phyloP scores from a whole-genome alignment of 1,284 basidiomycete species.

The Pseudozyma tsukubaensis region DNA sequence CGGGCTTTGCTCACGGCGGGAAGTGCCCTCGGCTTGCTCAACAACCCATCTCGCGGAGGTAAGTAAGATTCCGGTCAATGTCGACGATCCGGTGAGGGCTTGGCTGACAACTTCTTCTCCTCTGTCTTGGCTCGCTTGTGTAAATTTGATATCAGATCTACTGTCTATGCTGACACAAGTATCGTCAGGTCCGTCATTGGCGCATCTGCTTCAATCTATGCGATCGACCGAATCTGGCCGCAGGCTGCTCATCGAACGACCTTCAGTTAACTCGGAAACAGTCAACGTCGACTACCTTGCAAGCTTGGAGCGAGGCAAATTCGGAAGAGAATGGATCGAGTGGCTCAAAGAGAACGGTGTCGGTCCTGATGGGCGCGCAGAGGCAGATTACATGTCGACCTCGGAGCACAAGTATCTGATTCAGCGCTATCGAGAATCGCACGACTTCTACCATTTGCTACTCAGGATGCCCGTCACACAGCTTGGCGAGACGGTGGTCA shows the following conservation, averaged over 20 bases:
- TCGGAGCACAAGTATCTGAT: constrained; percentile 80
- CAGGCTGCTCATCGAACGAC: constrained; percentile 83
- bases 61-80: constrained; percentile 68
- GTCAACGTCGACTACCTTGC: constrained; percentile 78
- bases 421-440: constrained; percentile 96
- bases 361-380: constrained; percentile 91
- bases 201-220: constrained; percentile 83
- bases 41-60: constrained; percentile 87
- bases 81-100: too few species aligned
- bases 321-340: constrained; percentile 86
- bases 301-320: constrained; percentile 80
- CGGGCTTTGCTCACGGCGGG: constrained; percentile 82
- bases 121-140: not conserved
- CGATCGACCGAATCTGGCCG: constrained; percentile 74
- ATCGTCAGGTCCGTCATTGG: constrained; percentile 75
- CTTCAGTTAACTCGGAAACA: constrained; percentile 81
- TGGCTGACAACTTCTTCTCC: too few species aligned
- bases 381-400: constrained; percentile 81
- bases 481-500: constrained; percentile 92
- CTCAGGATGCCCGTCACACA: constrained; percentile 88
- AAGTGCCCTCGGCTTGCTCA: constrained; percentile 83
- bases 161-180: constrained; percentile 60
- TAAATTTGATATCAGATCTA: constrained; percentile 16
- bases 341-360: constrained; percentile 91
- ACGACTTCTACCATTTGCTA: constrained; percentile 92